Base-by-base conservation (phyloP, 768 basidiomycete species). In the Lentinula edodes region DNA sequence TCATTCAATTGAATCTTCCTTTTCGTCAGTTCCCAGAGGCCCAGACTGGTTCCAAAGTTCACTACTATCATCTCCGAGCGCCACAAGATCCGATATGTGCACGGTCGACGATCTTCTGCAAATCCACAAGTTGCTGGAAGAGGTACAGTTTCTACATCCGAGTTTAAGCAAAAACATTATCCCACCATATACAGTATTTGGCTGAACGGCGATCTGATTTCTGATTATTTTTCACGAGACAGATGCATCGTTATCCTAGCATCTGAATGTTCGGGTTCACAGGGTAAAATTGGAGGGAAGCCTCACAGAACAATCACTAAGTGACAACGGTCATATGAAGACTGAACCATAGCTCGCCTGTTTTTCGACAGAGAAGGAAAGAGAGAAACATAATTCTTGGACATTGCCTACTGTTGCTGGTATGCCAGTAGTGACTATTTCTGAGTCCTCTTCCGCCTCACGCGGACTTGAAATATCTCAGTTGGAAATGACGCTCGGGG, bases 401-500 rank as follows among this genome's bases (percentile, higher is more conserved):
- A 80, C 60, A 66, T 78, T 18, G 78, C 75, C 2, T 80, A 78
- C 62, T 78, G 76, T 62, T 80, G 78, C 79, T 35, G 54, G 72
- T 69, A 28, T 34, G 9, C 54, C 15, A 18, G 16, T n/a, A 6
- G 5, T 13, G 42, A 42, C 16, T 15, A 18, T 42, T 13, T 43
- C 12, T 34, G 13, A 36, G 43, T 9, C 13, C 9, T 5, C 16
- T 43, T 32, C 23, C 23, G 23, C 23, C 23, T 23, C 23, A 23
- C 23, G 23, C 23, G 23, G 3, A 23, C 23, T 23, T 3, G 23
- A 18, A 16, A 50, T 50, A 46, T 50, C 23, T 20, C n/a, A 80
- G 79, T 79, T 63, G 79, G 78, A 2, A 76, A 74, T 50, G 79
- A 78, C 61, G 46, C 71, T 10, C 62, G 78, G 15, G 62, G 72